Base-by-base conservation (phyloP, 2,329 filamentous ascomycete genomes). In the Colletotrichum tanaceti region DNA sequence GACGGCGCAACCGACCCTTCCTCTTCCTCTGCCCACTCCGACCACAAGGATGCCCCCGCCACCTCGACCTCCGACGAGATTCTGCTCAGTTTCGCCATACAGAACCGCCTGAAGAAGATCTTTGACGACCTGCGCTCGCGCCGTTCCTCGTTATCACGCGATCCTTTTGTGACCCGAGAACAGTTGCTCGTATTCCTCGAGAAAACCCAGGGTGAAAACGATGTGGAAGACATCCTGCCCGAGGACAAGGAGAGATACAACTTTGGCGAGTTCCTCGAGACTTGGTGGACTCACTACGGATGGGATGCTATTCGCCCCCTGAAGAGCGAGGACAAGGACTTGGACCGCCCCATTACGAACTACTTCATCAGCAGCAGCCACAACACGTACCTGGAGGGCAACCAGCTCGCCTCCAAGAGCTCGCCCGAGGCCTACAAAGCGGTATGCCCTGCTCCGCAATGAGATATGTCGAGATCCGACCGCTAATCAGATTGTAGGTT, bases 341-440 rank as follows among this genome's bases (percentile, higher is more conserved):
- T 89, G 39, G 86, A 86, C 0, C 87, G 86, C 60, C 92, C 93
- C 4, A 85, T 97, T 66, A 93, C 91, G 54, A 93, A 97, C 77
- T 98, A 98, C 81, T 98, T 93, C 78, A 94, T 98, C 77, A 97
- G 91, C 71, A 97, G 93, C 73, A 97, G 93, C 76, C 94, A 98
- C 82, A 98, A 98, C 77, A 98, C 94, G 0, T 98, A 97, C 77
- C 83, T 97, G 49, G 90, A 90, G 2, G 94, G 94, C 2, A 94
- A 97, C 74, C 95, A 98, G 79, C 84, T 96, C 47, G 90, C 89
- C 69, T 93, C 93, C 54, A 88, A 89, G 68, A 91, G 92, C 68
- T 93, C 91, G 35, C 89, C 91, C 0, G 89, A 94, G 65, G 89
- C 91, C 14, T 98, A 98, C 79, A 91, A 86, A 73, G 88, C 90